These are phyloP conservation scores for Xerocomus spinulosus DNA, from an alignment of 768 basidiomycete genomes.

Conservation along the genomic window DNA sequence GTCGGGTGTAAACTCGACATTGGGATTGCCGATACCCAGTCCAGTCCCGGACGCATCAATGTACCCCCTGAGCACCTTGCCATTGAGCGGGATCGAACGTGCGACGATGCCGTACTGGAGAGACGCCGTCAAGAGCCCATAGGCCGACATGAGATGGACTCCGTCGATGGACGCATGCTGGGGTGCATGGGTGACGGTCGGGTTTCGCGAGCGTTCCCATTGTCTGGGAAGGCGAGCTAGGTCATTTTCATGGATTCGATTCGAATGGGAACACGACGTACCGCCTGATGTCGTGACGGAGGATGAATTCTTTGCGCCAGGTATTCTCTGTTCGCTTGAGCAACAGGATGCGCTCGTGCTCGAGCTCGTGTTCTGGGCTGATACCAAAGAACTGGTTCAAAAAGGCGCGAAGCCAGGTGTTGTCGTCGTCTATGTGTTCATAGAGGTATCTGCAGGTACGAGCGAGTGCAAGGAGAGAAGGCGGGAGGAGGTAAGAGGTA, in stretches of 20 bases:
- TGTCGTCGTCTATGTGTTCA: constrained; percentile 70
- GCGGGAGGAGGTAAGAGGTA: constrained; percentile 67
- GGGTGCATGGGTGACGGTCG: constrained; percentile 61
- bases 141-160: constrained; percentile 56
- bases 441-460: constrained; percentile 48
- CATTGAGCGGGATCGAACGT: constrained; percentile 66
- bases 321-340: constrained; percentile 53
- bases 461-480: constrained; percentile 54
- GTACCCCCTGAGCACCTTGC: constrained; percentile 65
- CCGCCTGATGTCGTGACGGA: constrained; percentile 52
- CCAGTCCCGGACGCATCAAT: constrained; percentile 60
- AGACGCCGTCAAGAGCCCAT: constrained; percentile 57
- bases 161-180: constrained; percentile 51
- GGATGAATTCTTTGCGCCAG: constrained; percentile 71
- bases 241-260: background rate
- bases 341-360: constrained; percentile 42
- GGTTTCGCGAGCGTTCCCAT: constrained; percentile 61
- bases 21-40: constrained; percentile 66
- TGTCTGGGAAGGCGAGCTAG: constrained; percentile 42
- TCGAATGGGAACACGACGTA: constrained; percentile 26
- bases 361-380: constrained; percentile 55
- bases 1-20: constrained; percentile 67
- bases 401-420: constrained; percentile 77
- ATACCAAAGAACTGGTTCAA: constrained; percentile 62
- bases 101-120: constrained; percentile 66